phyloP scores from a whole-genome alignment of 352 stramenopile genomes.

The Globisporangium parvum region DNA sequence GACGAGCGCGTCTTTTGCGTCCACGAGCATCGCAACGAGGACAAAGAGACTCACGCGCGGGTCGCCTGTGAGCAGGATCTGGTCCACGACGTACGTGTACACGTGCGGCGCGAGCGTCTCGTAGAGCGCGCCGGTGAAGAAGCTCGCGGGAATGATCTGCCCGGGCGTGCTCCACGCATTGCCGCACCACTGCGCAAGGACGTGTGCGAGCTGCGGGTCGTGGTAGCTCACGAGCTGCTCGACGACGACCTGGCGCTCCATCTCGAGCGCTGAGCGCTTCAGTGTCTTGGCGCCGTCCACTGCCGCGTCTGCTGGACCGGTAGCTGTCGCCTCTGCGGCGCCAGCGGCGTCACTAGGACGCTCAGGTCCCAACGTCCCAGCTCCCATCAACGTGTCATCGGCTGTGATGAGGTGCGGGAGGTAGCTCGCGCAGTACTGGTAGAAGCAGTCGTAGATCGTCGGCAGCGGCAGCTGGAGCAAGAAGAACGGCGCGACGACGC shows the following conservation, averaged over 20 bases:
- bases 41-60: slow-evolving; percentile 68
- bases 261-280: slow-evolving; percentile 8
- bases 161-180: slow-evolving; percentile 62
- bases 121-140: slow-evolving; percentile 66
- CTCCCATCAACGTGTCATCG: slow-evolving; percentile 7
- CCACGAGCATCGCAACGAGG: slow-evolving; percentile 50
- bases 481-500: slow-evolving; percentile 72
- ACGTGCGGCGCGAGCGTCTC: slow-evolving; percentile 44
- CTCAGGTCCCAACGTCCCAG: too few species aligned
- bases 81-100: slow-evolving; percentile 75
- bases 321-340: background rate
- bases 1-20: slow-evolving; percentile 32
- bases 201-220: slow-evolving; percentile 56
- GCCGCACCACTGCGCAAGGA: slow-evolving; percentile 64
- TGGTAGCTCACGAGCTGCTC: slow-evolving; percentile 77
- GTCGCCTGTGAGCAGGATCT: slow-evolving; percentile 70
- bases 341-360: background rate
- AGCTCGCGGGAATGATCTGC: slow-evolving; percentile 40
- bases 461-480: slow-evolving; percentile 58
- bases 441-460: slow-evolving; percentile 84
- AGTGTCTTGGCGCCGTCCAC: slow-evolving; percentile 18
- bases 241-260: slow-evolving; percentile 53
- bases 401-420: slow-evolving; percentile 65
- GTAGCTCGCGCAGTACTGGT: slow-evolving; percentile 74
- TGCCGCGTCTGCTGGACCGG: too few species aligned